Evolutionary conservation across 108 stramenopile genomes (phyloP).

Genomic region (Skeletonema tropicum): DNA sequence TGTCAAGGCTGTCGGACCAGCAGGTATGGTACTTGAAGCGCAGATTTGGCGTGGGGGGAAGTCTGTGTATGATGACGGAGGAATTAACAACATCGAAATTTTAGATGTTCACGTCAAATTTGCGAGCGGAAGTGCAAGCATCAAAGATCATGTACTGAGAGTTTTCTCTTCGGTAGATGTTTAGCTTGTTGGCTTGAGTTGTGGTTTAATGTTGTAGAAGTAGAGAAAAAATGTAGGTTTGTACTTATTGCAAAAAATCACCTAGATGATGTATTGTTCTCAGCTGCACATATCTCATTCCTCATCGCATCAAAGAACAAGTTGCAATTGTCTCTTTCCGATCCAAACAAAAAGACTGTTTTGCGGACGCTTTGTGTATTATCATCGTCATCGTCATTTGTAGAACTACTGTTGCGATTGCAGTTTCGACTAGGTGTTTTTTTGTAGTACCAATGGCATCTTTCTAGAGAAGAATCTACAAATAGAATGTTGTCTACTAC

Average conservation of each 20-base stretch:
- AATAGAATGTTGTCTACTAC: slow-evolving; percentile 30
- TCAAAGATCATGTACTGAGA: slow-evolving; percentile 6
- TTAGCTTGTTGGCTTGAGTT: not conserved
- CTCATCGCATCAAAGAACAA: slow-evolving; percentile 15
- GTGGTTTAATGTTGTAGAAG: not conserved
- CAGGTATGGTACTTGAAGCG: slow-evolving; percentile 16
- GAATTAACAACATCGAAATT: not conserved
- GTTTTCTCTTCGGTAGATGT: slow-evolving; percentile 10
- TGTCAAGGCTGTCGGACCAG: slow-evolving; percentile 22
- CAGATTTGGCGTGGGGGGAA: not conserved
- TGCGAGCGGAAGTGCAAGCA: not conserved
- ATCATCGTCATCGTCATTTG: not conserved
- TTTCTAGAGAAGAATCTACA: slow-evolving; percentile 17
- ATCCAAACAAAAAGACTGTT: slow-evolving; percentile 19
- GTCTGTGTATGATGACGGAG: not conserved
- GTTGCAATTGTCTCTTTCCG: slow-evolving; percentile 12
- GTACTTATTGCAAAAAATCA: not conserved
- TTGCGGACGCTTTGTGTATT: not conserved
- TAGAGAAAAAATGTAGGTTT: not conserved
- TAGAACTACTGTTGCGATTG: not conserved
- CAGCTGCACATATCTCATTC: not conserved
- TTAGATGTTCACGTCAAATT: slow-evolving; percentile 11
- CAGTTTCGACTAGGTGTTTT: not conserved
- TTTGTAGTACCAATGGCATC: slow-evolving; percentile 20
- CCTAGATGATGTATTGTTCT: not conserved